These are phyloP conservation scores for Jatropha podagrica DNA, from an alignment of 441 rosid species.

Conservation along the genomic window DNA sequence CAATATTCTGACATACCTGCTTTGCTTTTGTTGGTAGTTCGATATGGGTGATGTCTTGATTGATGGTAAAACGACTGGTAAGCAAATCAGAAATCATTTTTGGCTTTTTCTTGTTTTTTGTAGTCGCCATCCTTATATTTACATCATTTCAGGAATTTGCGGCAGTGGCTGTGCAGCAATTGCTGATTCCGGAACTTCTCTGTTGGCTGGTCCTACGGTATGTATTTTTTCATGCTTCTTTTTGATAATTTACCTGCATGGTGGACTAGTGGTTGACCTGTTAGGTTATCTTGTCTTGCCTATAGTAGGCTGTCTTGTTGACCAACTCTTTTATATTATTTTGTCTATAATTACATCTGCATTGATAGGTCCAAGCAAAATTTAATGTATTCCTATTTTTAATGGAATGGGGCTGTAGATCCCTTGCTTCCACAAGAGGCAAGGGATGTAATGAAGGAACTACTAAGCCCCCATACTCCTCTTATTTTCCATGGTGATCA, in stretches of 20 bases:
- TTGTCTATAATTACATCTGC: background rate
- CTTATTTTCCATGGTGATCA: background rate
- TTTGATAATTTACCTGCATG: background rate
- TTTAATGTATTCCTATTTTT: background rate
- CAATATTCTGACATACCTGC: conserved; percentile 2
- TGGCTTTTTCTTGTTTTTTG: background rate
- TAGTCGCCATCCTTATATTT: conserved; percentile 14
- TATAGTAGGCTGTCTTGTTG: background rate
- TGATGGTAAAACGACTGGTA: conserved; percentile 71
- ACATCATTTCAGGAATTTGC: conserved; percentile 55
- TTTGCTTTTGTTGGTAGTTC: conserved; percentile 45
- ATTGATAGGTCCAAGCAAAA: background rate
- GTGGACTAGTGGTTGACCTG: background rate
- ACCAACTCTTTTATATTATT: background rate
- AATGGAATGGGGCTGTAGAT: background rate
- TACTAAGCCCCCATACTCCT: background rate
- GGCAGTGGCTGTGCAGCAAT: conserved; percentile 68
- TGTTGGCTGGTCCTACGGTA: conserved; percentile 86
- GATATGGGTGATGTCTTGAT: conserved; percentile 81
- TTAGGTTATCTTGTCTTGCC: too few relatives aligned
- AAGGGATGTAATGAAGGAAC: background rate
- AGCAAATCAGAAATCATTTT: conserved; percentile 8
- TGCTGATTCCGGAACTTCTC: conserved; percentile 87
- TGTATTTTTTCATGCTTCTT: conserved; percentile 18
- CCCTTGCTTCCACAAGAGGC: background rate